These are phyloP conservation scores for Kondoa malvinella DNA, from an alignment of 768 basidiomycete species.

Conservation along the genomic window DNA sequence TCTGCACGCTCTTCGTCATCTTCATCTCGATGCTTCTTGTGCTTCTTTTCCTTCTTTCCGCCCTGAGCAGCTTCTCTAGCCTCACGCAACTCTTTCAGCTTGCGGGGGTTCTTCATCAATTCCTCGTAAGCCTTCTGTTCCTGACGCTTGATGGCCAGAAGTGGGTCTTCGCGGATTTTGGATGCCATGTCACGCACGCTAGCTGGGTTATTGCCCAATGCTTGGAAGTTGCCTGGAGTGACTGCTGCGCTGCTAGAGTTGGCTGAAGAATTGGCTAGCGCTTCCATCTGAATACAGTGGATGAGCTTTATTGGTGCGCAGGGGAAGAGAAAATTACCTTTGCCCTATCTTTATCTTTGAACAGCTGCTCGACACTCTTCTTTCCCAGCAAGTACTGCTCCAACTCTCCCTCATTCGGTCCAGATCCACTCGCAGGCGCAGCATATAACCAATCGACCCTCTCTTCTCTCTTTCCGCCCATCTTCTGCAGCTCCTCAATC, in stretches of 20 bases:
- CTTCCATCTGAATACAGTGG: neutral
- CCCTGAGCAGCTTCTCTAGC: slow-evolving; percentile 3
- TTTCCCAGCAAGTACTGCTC: slow-evolving; percentile 95
- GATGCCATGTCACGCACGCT: slow-evolving; percentile 66
- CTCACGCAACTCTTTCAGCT: slow-evolving; percentile 47
- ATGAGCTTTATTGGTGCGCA: neutral
- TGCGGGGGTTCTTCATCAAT: slow-evolving; percentile 62
- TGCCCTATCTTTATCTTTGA: slow-evolving; percentile 80
- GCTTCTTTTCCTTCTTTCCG: slow-evolving; percentile 43
- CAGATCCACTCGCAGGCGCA: slow-evolving; percentile 84
- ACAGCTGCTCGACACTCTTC: slow-evolving; percentile 89
- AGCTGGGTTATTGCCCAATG: slow-evolving; percentile 57
- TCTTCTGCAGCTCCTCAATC: slow-evolving; percentile 79
- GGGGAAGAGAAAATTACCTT: slow-evolving; percentile 35
- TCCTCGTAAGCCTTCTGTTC: slow-evolving; percentile 79
- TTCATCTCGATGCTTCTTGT: slow-evolving; percentile 58
- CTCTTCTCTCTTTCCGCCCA: slow-evolving; percentile 76
- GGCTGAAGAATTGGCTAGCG: neutral
- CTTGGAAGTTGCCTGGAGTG: slow-evolving; percentile 16
- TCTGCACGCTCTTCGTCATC: slow-evolving; percentile 45
- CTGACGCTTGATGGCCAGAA: slow-evolving; percentile 94
- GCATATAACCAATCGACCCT: slow-evolving; percentile 99
- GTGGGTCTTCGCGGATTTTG: slow-evolving; percentile 89
- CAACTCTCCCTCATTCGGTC: slow-evolving; percentile 69
- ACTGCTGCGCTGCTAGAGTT: neutral